phyloP scores from a whole-genome alignment of 78 protist genomes.

The Acrasis kona region DNA sequence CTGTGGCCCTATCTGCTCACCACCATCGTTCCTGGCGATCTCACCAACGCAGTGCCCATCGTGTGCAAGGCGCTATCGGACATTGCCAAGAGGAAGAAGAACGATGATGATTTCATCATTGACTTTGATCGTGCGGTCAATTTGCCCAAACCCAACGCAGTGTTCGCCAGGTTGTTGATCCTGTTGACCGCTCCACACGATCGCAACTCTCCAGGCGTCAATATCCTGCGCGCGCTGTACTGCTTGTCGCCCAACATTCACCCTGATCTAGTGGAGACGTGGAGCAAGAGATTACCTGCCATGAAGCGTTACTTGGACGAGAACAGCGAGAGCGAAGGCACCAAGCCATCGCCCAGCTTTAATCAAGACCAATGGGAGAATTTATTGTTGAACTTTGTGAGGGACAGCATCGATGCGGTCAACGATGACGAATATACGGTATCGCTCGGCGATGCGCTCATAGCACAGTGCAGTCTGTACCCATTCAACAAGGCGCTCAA shows the following conservation, averaged over 20 bases:
- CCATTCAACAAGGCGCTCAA: neutral
- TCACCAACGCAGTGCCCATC: conserved; percentile 2
- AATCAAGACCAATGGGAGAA: neutral
- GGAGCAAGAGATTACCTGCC: neutral
- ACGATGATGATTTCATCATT: conserved; percentile 12
- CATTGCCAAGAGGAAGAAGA: conserved; percentile 10
- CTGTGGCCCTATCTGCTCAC: conserved; percentile 14
- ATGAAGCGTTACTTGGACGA: neutral
- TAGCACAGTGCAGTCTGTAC: neutral
- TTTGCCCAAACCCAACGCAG: conserved; percentile 12
- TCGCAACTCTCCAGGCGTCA: neutral
- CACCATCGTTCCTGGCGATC: neutral
- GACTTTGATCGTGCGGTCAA: conserved; percentile 17
- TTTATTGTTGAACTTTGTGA: neutral
- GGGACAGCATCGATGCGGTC: neutral
- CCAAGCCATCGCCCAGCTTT: neutral
- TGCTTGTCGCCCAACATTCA: neutral
- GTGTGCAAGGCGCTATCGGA: neutral
- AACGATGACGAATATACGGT: neutral
- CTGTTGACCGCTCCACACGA: neutral
- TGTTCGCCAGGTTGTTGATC: conserved; percentile 4
- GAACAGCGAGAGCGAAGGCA: neutral
- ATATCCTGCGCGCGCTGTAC: neutral
- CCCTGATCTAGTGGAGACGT: neutral
- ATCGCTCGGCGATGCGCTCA: neutral